Evolutionary conservation across 345 rosid genomes (phyloP).

Genomic region (Salix udensis): DNA sequence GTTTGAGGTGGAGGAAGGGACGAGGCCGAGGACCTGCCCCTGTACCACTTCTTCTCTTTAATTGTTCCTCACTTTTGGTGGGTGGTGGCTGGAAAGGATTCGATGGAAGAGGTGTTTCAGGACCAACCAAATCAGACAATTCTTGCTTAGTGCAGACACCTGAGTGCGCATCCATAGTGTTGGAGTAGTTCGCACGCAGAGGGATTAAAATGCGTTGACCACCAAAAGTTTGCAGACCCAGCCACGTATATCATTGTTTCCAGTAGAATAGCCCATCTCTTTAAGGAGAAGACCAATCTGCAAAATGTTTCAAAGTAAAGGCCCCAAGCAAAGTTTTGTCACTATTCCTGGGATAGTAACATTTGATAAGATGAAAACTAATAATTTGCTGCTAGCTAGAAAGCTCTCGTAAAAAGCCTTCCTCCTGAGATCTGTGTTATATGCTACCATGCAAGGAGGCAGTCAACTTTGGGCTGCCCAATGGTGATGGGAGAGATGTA

Average conservation of each 20-base stretch:
- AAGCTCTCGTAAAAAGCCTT: not conserved
- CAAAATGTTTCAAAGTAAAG: constrained; percentile 21
- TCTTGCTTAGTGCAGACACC: constrained; percentile 71
- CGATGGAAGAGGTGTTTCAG: constrained; percentile 64
- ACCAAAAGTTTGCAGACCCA: constrained; percentile 91
- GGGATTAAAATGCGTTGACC: constrained; percentile 93
- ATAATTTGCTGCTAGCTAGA: not conserved
- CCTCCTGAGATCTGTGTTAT: not conserved
- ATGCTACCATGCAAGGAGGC: not conserved
- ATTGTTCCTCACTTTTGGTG: constrained; percentile 56
- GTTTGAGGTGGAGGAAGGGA: constrained; percentile 98
- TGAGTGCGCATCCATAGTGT: constrained; percentile 74
- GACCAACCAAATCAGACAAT: constrained; percentile 70
- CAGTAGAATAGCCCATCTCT: constrained; percentile 85
- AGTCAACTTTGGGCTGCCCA: not conserved
- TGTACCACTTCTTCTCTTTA: constrained; percentile 84
- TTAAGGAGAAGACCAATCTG: constrained; percentile 93
- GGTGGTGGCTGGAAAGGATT: constrained; percentile 43
- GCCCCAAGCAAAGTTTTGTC: not conserved
- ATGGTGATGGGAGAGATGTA: not conserved
- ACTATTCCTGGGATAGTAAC: not conserved
- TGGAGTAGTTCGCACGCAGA: constrained; percentile 81
- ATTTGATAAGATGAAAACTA: not conserved
- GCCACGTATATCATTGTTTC: constrained; percentile 83
- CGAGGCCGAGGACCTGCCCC: constrained; percentile 95